A percentile compares a stretch with the other conserved stretches of the same genome.
Conservation (phyloP, 2,329 filamentous ascomycete species). For the Cryphonectria carpinicola region DNA sequence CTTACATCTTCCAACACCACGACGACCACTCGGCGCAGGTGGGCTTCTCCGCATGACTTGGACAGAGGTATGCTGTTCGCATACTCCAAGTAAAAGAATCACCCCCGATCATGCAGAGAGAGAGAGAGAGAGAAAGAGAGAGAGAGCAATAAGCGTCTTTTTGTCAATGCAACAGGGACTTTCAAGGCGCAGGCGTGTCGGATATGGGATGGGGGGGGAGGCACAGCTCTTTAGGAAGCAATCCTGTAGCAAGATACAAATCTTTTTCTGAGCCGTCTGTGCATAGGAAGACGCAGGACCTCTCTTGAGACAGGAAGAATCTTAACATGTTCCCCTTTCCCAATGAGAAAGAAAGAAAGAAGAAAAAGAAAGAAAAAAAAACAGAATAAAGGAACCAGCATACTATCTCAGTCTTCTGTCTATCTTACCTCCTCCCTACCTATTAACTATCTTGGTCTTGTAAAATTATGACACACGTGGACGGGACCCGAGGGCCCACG, state of each 20-base stretch:
- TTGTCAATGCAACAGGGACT: background rate
- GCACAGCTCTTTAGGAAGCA: background rate
- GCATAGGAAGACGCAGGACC: background rate
- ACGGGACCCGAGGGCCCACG: background rate
- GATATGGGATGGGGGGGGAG: background rate
- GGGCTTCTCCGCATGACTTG: background rate
- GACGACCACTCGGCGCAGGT: background rate
- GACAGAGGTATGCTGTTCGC: background rate
- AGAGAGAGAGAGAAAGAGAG: background rate
- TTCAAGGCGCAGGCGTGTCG: background rate
- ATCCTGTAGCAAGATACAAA: background rate
- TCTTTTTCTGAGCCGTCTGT: background rate
- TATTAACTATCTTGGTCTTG: background rate
- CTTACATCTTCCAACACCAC: slow-evolving; percentile 8
- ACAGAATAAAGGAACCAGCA: too few relatives aligned
- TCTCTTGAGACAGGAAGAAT: background rate
- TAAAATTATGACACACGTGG: background rate
- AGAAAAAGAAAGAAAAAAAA: too few relatives aligned
- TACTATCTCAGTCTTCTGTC: too few relatives aligned
- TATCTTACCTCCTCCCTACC: background rate
- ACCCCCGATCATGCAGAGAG: background rate
- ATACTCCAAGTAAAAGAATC: background rate
- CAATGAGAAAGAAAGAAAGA: background rate
- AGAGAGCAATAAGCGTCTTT: background rate
- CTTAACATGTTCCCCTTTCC: background rate